Base-by-base conservation (phyloP, 208 protist genomes). In the Lotmaria passim region DNA sequence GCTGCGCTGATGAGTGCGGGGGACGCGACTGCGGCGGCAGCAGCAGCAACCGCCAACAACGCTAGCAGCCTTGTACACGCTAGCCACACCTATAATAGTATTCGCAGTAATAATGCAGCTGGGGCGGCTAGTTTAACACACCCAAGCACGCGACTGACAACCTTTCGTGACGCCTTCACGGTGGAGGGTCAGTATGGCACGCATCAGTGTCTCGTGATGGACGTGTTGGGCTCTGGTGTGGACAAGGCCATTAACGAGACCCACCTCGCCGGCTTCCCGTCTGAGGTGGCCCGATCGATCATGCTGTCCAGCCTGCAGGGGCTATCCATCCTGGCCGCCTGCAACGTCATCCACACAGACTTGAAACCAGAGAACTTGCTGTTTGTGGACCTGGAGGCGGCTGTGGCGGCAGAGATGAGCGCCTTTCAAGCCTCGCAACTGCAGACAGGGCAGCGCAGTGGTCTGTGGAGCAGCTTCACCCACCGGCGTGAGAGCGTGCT, bases 161-260 rank as follows among this genome's bases (percentile, higher is more conserved):
- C 39, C 43, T 72, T 92, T 43, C 71, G 69, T 30, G 82, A 79
- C 50, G 46, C 61, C 53, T 94, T 94, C 68, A 76, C 51, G 12
- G 79, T 91, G 39, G 53, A 78, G 26, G 89, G 89, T 11, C 43
- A 39, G 31, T 75, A 83, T 64, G 89, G 89, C 60, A 79, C 61
- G 17, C 89, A 99, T 69, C 74, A 96, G 19, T 97, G 93, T 69
- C 91, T 99, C 71, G 95, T 97, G 11, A 98, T 99, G 78, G 91
- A 98, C 75, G 75, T 97, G 0, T 69, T 99, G 12, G 97, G 97
- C n/a, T 57, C 82, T 15, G 97, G 96, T 58, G 74, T 99, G 12
- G 87, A 98, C 23, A 63, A 73, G 23, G 67, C 98, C 23, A 98
- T 99, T 66, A 93, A 92, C 69, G 71, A 93, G 61, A 89, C 83